These are phyloP conservation scores for Chaetomium sp. DNA, from an alignment of 2,329 filamentous ascomycete species.

Conservation along the genomic window DNA sequence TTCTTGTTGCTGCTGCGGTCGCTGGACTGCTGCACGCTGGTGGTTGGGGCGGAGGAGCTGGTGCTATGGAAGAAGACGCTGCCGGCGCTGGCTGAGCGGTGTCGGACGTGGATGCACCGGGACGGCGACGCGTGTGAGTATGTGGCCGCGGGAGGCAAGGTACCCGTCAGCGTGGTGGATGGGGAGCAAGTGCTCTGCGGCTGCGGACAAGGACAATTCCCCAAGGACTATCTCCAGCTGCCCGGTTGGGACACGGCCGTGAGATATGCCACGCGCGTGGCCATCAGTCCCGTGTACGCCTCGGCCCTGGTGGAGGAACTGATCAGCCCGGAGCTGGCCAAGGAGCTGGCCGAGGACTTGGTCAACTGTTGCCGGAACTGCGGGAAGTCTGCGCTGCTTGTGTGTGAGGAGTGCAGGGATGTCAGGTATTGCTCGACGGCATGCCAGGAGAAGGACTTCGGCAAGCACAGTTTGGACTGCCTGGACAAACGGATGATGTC, in stretches of 20 bases:
- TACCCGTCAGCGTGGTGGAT: slow-evolving; percentile 35
- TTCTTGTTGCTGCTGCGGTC: slow-evolving; percentile 35
- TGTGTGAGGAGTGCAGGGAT: slow-evolving; percentile 39
- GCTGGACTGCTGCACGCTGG: slow-evolving; percentile 33
- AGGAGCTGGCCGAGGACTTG: neutral
- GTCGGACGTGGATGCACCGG: slow-evolving; percentile 41
- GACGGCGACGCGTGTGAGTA: slow-evolving; percentile 36
- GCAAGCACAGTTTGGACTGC: slow-evolving; percentile 42
- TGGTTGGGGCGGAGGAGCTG: slow-evolving; percentile 50
- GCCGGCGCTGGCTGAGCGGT: slow-evolving; percentile 41
- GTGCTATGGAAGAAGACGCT: slow-evolving; percentile 42
- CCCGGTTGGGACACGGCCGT: slow-evolving; percentile 39
- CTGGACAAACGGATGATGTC: slow-evolving; percentile 16
- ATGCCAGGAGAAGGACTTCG: slow-evolving; percentile 52
- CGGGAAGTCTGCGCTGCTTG: slow-evolving; percentile 35
- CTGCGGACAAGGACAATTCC: slow-evolving; percentile 40
- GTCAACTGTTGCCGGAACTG: slow-evolving; percentile 34
- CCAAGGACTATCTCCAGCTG: slow-evolving; percentile 33
- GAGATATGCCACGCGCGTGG: slow-evolving; percentile 45
- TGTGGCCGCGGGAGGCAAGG: slow-evolving; percentile 24
- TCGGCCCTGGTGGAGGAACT: slow-evolving; percentile 38
- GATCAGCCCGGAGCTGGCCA: slow-evolving; percentile 22
- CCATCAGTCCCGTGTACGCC: slow-evolving; percentile 50
- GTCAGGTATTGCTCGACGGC: slow-evolving; percentile 45
- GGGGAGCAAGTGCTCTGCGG: slow-evolving; percentile 37